These are phyloP conservation scores for Trypanosoma scelopori DNA, from an alignment of 208 protist species.

Conservation along the genomic window DNA sequence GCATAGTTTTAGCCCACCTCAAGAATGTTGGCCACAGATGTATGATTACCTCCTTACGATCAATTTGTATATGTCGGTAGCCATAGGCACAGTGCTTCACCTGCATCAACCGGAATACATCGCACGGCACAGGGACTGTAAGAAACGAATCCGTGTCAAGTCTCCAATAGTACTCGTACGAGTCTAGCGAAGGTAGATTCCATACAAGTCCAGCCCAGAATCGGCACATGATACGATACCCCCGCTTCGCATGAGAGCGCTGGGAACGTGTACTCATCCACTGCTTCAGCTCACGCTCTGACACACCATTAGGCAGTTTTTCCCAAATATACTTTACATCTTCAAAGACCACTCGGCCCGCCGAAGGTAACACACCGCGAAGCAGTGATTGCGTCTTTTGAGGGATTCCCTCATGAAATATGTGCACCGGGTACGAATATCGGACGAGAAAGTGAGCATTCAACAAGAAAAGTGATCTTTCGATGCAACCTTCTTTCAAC, in stretches of 20 bases:
- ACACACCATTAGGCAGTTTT: conserved; percentile 21
- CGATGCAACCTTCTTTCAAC: too few species aligned
- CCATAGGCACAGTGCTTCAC: conserved; percentile 31
- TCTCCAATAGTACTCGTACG: conserved; percentile 58
- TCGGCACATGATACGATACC: conserved; percentile 41
- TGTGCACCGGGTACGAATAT: conserved; percentile 52
- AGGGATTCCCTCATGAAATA: conserved; percentile 41
- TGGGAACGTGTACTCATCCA: conserved; percentile 25
- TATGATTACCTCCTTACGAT: background rate
- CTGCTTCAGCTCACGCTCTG: conserved; percentile 18
- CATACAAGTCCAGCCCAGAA: conserved; percentile 40
- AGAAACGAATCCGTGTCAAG: conserved; percentile 43
- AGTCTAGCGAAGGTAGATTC: conserved; percentile 34
- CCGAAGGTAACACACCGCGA: conserved; percentile 18
- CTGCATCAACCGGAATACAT: conserved; percentile 35
- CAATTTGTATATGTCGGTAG: conserved; percentile 19
- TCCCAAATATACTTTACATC: conserved; percentile 24
- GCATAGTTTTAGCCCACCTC: conserved; percentile 3
- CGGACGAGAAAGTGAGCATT: too few species aligned
- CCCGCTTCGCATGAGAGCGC: conserved; percentile 18
- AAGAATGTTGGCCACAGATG: conserved; percentile 15
- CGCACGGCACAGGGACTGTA: conserved; percentile 24
- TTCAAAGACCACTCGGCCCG: conserved; percentile 36
- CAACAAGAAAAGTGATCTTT: too few species aligned
- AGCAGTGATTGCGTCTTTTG: conserved; percentile 21